phyloP scores from a whole-genome alignment of 225 moss, liverwort and hornwort species.

The Pleurozium schreberi region DNA sequence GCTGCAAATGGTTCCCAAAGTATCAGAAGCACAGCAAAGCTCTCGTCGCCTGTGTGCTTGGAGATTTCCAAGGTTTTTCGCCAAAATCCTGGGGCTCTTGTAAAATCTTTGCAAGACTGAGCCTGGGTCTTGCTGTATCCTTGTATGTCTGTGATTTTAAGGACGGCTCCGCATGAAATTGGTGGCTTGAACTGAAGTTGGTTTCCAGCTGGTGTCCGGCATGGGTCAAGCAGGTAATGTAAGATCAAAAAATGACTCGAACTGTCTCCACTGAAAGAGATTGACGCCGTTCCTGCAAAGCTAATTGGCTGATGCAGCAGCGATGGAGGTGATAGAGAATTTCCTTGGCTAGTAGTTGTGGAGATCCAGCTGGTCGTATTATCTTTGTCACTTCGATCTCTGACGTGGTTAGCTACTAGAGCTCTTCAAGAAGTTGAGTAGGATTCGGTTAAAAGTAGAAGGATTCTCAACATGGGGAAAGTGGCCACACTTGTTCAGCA shows the following conservation, averaged over 20 bases:
- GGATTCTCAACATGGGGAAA: constrained; percentile 31
- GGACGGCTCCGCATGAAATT: not conserved
- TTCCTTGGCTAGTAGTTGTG: not conserved
- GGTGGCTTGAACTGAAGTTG: not conserved
- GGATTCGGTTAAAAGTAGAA: constrained; percentile 12
- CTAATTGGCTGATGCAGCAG: not conserved
- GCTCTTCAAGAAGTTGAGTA: constrained; percentile 9
- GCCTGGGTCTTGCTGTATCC: not conserved
- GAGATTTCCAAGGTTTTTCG: not conserved
- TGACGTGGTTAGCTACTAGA: not conserved
- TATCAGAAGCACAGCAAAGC: not conserved
- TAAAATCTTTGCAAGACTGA: not conserved
- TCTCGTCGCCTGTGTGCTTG: not conserved
- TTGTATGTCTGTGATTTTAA: not conserved
- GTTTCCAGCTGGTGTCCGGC: not conserved
- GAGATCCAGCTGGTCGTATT: not conserved
- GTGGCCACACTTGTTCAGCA: constrained; percentile 34
- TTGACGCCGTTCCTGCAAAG: not conserved
- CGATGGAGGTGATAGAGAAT: not conserved
- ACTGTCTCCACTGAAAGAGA: not conserved
- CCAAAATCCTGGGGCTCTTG: not conserved
- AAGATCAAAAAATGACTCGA: not conserved
- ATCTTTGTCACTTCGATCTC: not conserved
- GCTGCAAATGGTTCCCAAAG: not conserved
- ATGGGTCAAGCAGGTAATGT: not conserved